These are phyloP conservation scores for Cutaneotrichosporon mucoides DNA, from an alignment of 1,284 basidiomycete species.

Conservation along the genomic window DNA sequence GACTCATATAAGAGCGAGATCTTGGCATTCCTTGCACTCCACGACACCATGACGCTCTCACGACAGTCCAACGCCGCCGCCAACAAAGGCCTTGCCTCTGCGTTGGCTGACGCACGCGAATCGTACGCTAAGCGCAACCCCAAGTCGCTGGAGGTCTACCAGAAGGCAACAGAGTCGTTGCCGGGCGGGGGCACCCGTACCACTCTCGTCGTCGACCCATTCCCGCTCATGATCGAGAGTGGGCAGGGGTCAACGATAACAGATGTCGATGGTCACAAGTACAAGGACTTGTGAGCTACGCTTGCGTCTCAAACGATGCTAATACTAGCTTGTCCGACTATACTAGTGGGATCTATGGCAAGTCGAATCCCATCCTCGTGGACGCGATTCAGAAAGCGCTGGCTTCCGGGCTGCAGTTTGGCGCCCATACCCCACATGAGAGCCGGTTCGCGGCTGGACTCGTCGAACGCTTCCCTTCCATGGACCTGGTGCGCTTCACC, in stretches of 20 bases:
- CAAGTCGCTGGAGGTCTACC: constrained; percentile 9
- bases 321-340: constrained; percentile 32
- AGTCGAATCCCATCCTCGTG: constrained; percentile 23
- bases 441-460: constrained; percentile 19
- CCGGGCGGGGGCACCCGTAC: constrained; percentile 30
- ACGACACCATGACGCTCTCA: not conserved
- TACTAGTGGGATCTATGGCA: constrained; percentile 30
- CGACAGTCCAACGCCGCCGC: not conserved
- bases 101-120: constrained; percentile 1
- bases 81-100: not conserved
- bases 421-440: constrained; percentile 25
- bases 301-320: too few relatives aligned
- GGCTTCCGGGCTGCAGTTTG: constrained; percentile 25
- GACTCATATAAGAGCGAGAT: too few relatives aligned
- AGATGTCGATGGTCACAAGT: constrained; percentile 26
- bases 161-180: constrained; percentile 1
- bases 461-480: constrained; percentile 25
- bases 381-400: constrained; percentile 21
- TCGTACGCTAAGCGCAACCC: constrained; percentile 15
- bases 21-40: too few relatives aligned
- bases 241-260: constrained; percentile 17
- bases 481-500: constrained; percentile 37
- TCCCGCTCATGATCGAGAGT: constrained; percentile 23
- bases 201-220: constrained; percentile 26
- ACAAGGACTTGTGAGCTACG: constrained; percentile 33